Evolutionary conservation across 257 asterid species (phyloP), one percentile per base, ranked within the genome.

Genomic region (Jacaranda copaia): DNA sequence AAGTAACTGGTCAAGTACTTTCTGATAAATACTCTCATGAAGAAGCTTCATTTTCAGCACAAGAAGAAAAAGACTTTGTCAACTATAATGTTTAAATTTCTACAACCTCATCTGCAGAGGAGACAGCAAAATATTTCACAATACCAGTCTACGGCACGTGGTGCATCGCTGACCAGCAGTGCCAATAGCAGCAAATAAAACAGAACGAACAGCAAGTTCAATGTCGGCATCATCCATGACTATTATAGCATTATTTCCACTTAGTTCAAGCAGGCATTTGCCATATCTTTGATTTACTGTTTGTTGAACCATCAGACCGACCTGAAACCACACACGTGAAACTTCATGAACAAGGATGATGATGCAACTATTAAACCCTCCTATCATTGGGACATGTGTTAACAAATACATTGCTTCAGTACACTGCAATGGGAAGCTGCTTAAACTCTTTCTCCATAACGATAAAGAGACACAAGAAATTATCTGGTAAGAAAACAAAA

Each of bases 121-220:
- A 83, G 18, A 77, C 36, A 16, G 40, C 2, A 58, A 52, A 60
- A 18, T 62, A 68, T 73, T 45, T n/a, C 43, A 70, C 15, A n/a
- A 6, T 90, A 96, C 99, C 99, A 96, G 88, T 85, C 99, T 90
- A 70, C 98, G 97, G 86, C 98, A 96, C 8, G 97, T 91, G 7
- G 99, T 93, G 81, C 99, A 96, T 74, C 99, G 92, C 81, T 96
- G 99, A 68, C 99, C 99, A 86, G 98, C 99, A 14, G 98, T 93
- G 79, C 99, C 98, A 76, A 96, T 97, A 65, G 98, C 99, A 51
- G 99, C 99, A 79, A 96, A 96, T 62, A 96, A 62, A 81, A 96
- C 92, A 35, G 99, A 89, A 46, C 95, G 98, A 77, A 92, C 97
- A 36, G 97, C 99, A 62, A 96, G 97, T 82, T 96, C 93, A 52